These are phyloP conservation scores for Ganoderma leucocontextum DNA, from an alignment of 1,284 basidiomycete genomes.

Conservation along the genomic window DNA sequence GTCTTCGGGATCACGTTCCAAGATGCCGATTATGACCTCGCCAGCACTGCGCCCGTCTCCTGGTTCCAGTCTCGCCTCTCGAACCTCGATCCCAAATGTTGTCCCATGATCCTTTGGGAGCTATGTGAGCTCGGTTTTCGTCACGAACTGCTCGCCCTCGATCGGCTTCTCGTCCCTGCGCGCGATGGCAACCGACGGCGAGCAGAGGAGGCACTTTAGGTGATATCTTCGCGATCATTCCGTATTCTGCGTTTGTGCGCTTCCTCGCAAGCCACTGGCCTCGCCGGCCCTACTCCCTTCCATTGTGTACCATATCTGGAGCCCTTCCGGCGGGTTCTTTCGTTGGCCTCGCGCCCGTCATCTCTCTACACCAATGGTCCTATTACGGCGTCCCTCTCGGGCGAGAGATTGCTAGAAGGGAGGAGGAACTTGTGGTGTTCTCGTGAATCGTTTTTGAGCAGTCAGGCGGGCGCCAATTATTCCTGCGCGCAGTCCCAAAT, in stretches of 20 bases:
- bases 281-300: neutral
- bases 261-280: neutral
- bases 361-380: neutral
- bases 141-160: too few species aligned
- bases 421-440: neutral
- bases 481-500: neutral
- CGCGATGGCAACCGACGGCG: neutral
- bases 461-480: too few species aligned
- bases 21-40: neutral
- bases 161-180: neutral
- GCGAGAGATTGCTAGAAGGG: neutral
- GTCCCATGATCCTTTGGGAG: neutral
- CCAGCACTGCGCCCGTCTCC: neutral
- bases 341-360: neutral
- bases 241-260: neutral
- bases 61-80: neutral
- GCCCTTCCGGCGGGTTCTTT: neutral
- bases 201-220: neutral
- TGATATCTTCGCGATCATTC: neutral
- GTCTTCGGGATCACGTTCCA: neutral
- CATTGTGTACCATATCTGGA: slow-evolving; percentile 42
- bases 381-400: neutral
- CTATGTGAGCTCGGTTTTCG: too few species aligned
- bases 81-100: neutral
- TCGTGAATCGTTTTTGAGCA: neutral